Conservation (phyloP, 768 basidiomycete genomes). For the Tulasnella calospora region DNA sequence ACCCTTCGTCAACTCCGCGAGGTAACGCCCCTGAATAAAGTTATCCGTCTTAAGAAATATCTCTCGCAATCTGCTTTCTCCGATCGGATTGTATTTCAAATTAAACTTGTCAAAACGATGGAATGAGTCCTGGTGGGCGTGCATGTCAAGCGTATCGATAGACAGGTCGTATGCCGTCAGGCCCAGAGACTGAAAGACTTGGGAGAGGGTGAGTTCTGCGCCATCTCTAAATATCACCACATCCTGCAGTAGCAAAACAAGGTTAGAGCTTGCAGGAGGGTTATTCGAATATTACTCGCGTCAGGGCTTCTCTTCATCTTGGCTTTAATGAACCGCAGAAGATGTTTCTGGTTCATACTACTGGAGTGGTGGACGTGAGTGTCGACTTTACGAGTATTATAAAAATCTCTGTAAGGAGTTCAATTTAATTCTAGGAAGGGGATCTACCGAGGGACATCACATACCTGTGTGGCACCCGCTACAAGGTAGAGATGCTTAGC, state of each 20-base stretch:
- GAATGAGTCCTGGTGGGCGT: constrained; percentile 96
- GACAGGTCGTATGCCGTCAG: constrained; percentile 96
- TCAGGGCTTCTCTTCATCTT: constrained; percentile 88
- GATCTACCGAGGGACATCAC: constrained; percentile 5
- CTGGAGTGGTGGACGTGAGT: constrained; percentile 99
- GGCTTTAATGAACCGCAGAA: constrained; percentile 97
- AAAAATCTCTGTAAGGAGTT: constrained; percentile 70
- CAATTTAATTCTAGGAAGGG: neutral
- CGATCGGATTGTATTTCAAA: constrained; percentile 93
- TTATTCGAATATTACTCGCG: constrained; percentile 42
- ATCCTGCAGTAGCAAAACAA: constrained; percentile 50
- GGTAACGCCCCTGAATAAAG: constrained; percentile 81
- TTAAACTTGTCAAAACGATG: constrained; percentile 99
- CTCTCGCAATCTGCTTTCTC: constrained; percentile 88
- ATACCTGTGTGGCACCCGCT: constrained; percentile 81
- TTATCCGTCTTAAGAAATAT: constrained; percentile 99
- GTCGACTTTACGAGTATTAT: constrained; percentile 96
- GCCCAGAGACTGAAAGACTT: constrained; percentile 95
- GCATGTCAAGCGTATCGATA: constrained; percentile 99
- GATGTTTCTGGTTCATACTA: constrained; percentile 99
- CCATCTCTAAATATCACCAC: constrained; percentile 94
- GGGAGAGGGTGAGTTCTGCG: constrained; percentile 74
- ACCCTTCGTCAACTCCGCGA: constrained; percentile 94
- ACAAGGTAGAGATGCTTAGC: neutral
- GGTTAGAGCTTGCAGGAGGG: neutral